phyloP scores from a whole-genome alignment of 1,139 yeast genomes.

The Tardiomyces digboiensis region DNA sequence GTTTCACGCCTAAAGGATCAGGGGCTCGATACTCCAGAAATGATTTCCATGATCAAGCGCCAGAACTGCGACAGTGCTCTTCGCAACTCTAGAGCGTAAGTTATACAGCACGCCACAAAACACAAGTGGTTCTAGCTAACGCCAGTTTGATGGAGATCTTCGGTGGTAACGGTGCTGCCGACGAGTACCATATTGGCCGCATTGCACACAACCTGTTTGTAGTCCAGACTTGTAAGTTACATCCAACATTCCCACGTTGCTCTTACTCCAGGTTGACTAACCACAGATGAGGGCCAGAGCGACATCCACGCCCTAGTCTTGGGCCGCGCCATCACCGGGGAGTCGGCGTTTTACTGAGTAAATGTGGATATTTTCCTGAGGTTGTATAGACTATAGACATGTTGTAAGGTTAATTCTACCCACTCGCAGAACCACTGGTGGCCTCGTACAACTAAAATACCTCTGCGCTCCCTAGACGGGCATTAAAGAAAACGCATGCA shows the following conservation, averaged over 20 bases:
- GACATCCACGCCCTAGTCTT: slow-evolving; percentile 35
- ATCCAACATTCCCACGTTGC: neutral
- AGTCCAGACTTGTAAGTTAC: slow-evolving; percentile 27
- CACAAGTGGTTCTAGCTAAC: neutral
- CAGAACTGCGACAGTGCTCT: slow-evolving; percentile 36
- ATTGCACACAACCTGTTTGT: slow-evolving; percentile 35
- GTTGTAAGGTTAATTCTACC: too few species aligned
- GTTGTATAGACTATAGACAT: too few species aligned
- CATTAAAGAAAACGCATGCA: too few species aligned
- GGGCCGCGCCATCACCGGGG: slow-evolving; percentile 36
- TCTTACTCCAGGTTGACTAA: slow-evolving; percentile 4
- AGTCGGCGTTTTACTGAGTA: slow-evolving; percentile 28
- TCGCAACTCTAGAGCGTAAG: slow-evolving; percentile 16
- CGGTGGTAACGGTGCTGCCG: slow-evolving; percentile 36
- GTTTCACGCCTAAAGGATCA: slow-evolving; percentile 35
- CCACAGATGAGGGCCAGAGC: slow-evolving; percentile 32
- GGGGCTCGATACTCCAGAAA: slow-evolving; percentile 31
- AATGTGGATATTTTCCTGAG: too few species aligned
- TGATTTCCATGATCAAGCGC: slow-evolving; percentile 35
- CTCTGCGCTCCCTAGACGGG: too few species aligned
- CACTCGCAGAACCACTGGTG: too few species aligned
- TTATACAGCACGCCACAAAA: neutral
- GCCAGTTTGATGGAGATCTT: slow-evolving; percentile 34
- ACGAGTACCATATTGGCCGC: slow-evolving; percentile 36
- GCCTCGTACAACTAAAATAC: too few species aligned